These are phyloP conservation scores for Didymella segeticola DNA, from an alignment of 2,329 filamentous ascomycete genomes.

Conservation along the genomic window DNA sequence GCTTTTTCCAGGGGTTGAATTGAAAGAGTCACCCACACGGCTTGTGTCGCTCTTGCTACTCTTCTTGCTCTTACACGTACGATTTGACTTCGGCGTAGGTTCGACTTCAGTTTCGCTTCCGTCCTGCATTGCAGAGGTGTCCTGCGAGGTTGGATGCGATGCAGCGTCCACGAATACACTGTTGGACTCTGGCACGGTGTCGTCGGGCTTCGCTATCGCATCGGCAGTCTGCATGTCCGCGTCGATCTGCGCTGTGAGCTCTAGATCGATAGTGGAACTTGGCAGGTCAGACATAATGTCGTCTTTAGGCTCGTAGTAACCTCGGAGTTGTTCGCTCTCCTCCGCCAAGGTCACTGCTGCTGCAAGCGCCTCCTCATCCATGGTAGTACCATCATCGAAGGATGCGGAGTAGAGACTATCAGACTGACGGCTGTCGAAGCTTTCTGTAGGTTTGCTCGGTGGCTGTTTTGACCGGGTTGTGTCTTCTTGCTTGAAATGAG, in stretches of 20 bases:
- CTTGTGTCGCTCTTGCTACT: slow-evolving; percentile 35
- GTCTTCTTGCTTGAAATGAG: slow-evolving; percentile 28
- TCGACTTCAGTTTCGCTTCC: slow-evolving; percentile 32
- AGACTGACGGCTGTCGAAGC: slow-evolving; percentile 29
- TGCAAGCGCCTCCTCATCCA: slow-evolving; percentile 36
- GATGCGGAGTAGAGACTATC: slow-evolving; percentile 26
- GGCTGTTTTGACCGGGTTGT: not conserved
- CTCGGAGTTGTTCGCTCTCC: slow-evolving; percentile 3
- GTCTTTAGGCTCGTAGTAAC: slow-evolving; percentile 11
- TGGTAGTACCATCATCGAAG: slow-evolving; percentile 44
- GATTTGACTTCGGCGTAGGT: slow-evolving; percentile 22
- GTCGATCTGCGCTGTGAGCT: slow-evolving; percentile 46
- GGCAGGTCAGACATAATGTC: slow-evolving; percentile 32
- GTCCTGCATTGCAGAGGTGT: slow-evolving; percentile 6
- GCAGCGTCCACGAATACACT: slow-evolving; percentile 33
- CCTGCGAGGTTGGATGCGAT: slow-evolving; percentile 21
- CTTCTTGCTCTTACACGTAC: slow-evolving; percentile 16
- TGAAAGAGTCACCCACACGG: slow-evolving; percentile 49
- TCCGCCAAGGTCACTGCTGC: slow-evolving; percentile 19
- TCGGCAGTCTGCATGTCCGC: slow-evolving; percentile 39
- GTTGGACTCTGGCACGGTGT: slow-evolving; percentile 26
- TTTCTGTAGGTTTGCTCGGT: slow-evolving; percentile 14
- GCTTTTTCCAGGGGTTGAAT: slow-evolving; percentile 21
- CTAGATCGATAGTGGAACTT: slow-evolving; percentile 42
- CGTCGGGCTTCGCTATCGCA: slow-evolving; percentile 4